These are phyloP conservation scores for Dicorynia guianensis DNA, from an alignment of 306 rosid species.

Conservation along the genomic window DNA sequence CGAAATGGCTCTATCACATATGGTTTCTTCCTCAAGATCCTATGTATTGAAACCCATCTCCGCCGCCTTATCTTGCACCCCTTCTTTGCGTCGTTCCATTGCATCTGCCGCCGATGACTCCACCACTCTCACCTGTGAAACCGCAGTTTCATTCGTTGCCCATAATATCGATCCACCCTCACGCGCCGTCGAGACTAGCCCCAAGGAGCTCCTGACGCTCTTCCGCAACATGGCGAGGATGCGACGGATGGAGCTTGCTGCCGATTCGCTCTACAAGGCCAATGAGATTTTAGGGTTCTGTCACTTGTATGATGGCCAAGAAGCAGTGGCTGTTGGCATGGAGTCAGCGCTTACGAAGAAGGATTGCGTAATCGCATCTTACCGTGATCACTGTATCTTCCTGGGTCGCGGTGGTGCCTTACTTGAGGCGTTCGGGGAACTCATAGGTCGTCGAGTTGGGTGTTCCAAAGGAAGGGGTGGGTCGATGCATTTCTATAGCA, in stretches of 20 bases:
- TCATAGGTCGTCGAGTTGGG: conserved; percentile 81
- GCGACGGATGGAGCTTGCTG: conserved; percentile 97
- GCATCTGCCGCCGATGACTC: conserved; percentile 54
- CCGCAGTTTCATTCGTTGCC: conserved; percentile 77
- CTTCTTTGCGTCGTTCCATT: conserved; percentile 56
- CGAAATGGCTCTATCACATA: conserved; percentile 64
- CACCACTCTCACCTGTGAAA: conserved; percentile 65
- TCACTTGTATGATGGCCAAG: conserved; percentile 95
- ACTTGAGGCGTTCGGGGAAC: conserved; percentile 64
- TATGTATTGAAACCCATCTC: conserved; percentile 56
- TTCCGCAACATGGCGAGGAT: conserved; percentile 80
- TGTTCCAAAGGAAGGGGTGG: conserved; percentile 93
- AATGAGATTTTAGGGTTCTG: conserved; percentile 95
- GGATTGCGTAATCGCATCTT: conserved; percentile 81
- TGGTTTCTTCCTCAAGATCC: conserved; percentile 49
- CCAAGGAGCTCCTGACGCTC: conserved; percentile 68
- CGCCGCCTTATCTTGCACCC: conserved; percentile 43
- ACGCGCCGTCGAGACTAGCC: conserved; percentile 70
- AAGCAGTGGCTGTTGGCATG: conserved; percentile 90
- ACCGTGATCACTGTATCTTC: conserved; percentile 88
- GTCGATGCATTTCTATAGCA: conserved; percentile 92
- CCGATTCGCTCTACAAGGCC: conserved; percentile 95
- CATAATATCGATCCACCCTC: conserved; percentile 78
- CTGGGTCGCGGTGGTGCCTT: conserved; percentile 82
- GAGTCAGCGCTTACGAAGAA: conserved; percentile 75